A percentile compares a stretch with the other conserved stretches of the same genome.
Conservation (phyloP, 2,329 filamentous ascomycete species). For the Monosporascus sp. region DNA sequence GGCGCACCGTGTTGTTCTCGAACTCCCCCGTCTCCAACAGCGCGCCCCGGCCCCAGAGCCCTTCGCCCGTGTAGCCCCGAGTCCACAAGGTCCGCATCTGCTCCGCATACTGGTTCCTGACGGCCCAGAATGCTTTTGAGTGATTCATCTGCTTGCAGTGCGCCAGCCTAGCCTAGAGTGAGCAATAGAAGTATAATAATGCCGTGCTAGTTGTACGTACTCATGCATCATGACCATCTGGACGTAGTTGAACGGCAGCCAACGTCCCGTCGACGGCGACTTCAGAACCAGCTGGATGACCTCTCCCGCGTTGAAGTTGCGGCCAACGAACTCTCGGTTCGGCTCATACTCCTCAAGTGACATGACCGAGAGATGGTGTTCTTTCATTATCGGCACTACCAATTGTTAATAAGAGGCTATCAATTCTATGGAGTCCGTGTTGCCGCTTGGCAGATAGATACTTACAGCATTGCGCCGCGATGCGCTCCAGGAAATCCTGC, state of each 20-base stretch:
- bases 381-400: constrained; percentile 63
- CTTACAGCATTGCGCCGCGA: constrained; percentile 73
- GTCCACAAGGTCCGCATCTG: constrained; percentile 68
- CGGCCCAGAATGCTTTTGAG: constrained; percentile 72
- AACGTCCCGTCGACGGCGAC: constrained; percentile 56
- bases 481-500: constrained; percentile 67
- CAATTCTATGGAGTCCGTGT: too few species aligned
- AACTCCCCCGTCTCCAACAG: constrained; percentile 57
- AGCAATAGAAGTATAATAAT: background rate
- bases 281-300: constrained; percentile 80
- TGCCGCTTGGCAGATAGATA: background rate
- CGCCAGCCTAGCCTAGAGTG: constrained; percentile 50
- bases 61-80: constrained; percentile 70
- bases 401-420: background rate
- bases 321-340: constrained; percentile 77
- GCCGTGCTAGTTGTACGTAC: constrained; percentile 21
- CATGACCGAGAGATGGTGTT: constrained; percentile 58
- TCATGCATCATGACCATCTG: constrained; percentile 97
- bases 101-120: constrained; percentile 66
- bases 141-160: constrained; percentile 94
- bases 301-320: constrained; percentile 87
- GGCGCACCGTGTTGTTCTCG: constrained; percentile 45
- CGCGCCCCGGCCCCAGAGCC: constrained; percentile 73
- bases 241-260: constrained; percentile 78
- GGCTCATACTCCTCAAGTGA: constrained; percentile 76